Evolutionary conservation across 345 rosid genomes (phyloP).

Genomic region (Gossypium mustelinum): DNA sequence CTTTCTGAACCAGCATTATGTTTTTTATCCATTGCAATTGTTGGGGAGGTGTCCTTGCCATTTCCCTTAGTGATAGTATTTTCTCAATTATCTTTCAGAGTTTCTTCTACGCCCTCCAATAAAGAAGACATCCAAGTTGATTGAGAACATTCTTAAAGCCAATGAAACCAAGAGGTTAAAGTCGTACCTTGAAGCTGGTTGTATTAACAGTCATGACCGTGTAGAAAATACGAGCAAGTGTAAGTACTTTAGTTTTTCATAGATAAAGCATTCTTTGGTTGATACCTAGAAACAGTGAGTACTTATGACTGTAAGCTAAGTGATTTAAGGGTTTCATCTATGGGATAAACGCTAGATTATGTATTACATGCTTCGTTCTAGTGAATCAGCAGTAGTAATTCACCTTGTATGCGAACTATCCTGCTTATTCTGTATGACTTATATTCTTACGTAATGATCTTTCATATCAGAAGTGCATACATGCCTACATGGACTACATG

Average conservation of each 20-base stretch:
- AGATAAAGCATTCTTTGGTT: background rate
- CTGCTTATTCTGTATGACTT: background rate
- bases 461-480: background rate
- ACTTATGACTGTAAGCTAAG: background rate
- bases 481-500: background rate
- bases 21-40: background rate
- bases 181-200: background rate
- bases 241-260: background rate
- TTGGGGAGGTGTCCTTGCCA: background rate
- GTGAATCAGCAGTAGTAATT: background rate
- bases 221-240: slow-evolving; percentile 5
- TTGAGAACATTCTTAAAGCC: slow-evolving; percentile 5
- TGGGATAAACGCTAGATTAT: background rate
- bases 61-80: background rate
- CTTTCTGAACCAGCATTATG: background rate
- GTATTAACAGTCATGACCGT: background rate
- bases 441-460: background rate
- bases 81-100: background rate
- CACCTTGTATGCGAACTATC: background rate
- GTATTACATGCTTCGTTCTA: background rate
- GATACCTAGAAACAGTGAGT: background rate
- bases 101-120: slow-evolving; percentile 6
- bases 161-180: background rate
- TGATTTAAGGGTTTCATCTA: background rate
- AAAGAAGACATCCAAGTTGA: background rate